Evolutionary conservation across 1,284 basidiomycete genomes (phyloP), one percentile per base, ranked within the genome.

Genomic region (Ganoderma lingzhi): DNA sequence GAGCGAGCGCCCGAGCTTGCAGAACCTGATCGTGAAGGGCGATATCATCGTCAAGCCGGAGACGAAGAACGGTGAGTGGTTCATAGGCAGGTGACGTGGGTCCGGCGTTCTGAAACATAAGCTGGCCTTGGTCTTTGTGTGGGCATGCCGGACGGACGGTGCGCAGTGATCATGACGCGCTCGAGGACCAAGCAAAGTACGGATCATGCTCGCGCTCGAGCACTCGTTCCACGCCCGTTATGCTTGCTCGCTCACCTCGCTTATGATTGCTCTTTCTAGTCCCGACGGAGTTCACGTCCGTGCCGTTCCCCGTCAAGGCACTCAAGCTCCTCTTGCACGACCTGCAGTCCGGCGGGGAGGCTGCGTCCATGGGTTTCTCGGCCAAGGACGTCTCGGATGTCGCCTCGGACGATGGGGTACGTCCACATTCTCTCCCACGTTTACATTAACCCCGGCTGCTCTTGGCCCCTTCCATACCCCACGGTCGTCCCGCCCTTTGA

Each of bases 151-250:
- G 37, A 6, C 45, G 45, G n/a, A 53, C 53, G 35, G 64, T 48
- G 51, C 68, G 68, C 77, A 96, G 94, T 95, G 76, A 99, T 99
- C 80, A 96, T 98, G 90, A 99, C 97, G 53, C 91, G 97, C 70
- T 97, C 97, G 55, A 87, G 90, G 75, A 96, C 97, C 56, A 95
- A 92, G 84, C 85, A 86, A 73, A 93, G 95, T 97, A 83, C 80
- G 91, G 80, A 71, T 8, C 56, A n/a, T 39, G 56, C 37, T 59
- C 23, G 41, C 41, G 9, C 41, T 35, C 35, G 17, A 17, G 37
- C 39, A n/a, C 44, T 69, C 63, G 63, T 70, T 41, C 37, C 44
- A 44, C 62, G 14, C 53, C 28, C 35, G 23, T 55, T 65, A 17
- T 15, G 19, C 44, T 64, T 23, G 67, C 62, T 66, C 9, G 8